Base-by-base conservation (phyloP, 768 basidiomycete species). In the Lepiota venenata region DNA sequence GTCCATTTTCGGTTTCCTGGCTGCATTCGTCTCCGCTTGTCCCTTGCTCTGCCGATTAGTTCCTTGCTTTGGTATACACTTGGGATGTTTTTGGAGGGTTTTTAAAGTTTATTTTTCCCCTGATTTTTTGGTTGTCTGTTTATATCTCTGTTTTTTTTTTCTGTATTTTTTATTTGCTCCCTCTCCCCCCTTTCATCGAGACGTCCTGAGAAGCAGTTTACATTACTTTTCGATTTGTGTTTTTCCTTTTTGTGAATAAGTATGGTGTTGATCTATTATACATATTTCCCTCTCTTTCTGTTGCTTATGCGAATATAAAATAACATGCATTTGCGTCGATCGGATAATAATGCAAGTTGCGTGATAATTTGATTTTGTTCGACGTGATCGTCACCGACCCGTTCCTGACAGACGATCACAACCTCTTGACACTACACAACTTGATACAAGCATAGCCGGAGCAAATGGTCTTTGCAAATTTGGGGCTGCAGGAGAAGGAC, bases 391-490 rank as follows among this genome's bases (percentile, higher is more conserved):
- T 21, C 40, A 22, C 18, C 20, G 22, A 41, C 16, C 50, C 49
- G 47, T 6, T 21, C 47, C 27, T 29, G 15, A 9, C 45, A 41
- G 37, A 27, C 39, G 14, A 50, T 42, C 41, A 43, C 50, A 35
- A 8, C 32, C 8, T 32, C 32, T 32, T 32, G 32, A 32, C 10
- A 32, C 32, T 25, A 32, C 27, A 50, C 27, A 9, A 50, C 12
- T 37, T 21, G 22, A 43, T 29, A 25, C n/a, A 14, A 9, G n/a
- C 5, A 25, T 25, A 25, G 5, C 25, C 5, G 25, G 25, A 25
- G 25, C 25, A 25, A 44, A 90, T 90, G 88, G 86, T 85, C 39
- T 92, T 92, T 63, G 65, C 87, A 52, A 85, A 79, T 59, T 77
- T 92, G 43, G 73, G 80, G 16, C 56, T 69, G 47, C 71, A 83